phyloP scores from a whole-genome alignment of 108 stramenopile species.

The Aurantiochytrium sp. region DNA sequence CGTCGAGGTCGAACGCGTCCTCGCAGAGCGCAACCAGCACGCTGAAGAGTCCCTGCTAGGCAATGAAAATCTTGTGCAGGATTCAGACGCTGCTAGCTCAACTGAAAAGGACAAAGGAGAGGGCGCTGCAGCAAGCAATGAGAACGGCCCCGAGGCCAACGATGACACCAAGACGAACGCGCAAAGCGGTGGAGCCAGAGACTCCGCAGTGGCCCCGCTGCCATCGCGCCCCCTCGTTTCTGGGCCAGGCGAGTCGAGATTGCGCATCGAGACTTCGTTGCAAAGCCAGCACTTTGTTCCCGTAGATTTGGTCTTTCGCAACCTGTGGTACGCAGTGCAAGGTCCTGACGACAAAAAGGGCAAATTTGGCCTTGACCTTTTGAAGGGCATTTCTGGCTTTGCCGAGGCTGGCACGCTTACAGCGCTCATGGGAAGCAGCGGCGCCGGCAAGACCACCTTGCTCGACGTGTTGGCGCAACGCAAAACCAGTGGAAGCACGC shows the following conservation, averaged over 20 bases:
- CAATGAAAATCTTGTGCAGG: too few species aligned
- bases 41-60: too few species aligned
- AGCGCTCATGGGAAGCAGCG: not conserved
- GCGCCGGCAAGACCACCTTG: slow-evolving; percentile 11
- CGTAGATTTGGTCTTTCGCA: not conserved
- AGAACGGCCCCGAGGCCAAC: too few species aligned
- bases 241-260: not conserved
- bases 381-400: not conserved
- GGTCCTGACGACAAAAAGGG: not conserved
- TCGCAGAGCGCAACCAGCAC: not conserved
- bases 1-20: not conserved
- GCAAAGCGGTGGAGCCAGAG: too few species aligned
- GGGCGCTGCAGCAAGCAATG: too few species aligned
- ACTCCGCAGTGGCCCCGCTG: too few species aligned
- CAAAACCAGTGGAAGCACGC: slow-evolving; percentile 26
- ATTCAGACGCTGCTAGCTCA: too few species aligned
- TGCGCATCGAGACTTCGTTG: not conserved
- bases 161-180: too few species aligned
- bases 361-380: not conserved
- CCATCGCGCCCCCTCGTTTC: too few species aligned
- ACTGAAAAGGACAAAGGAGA: too few species aligned
- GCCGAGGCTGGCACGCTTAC: not conserved
- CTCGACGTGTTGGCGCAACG: slow-evolving; percentile 66
- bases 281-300: not conserved
- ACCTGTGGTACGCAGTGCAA: not conserved